A percentile compares a stretch with the other conserved stretches of the same genome.
Conservation (phyloP, 202 grass and related monocot species). For the Miscanthus sacchariflorus region DNA sequence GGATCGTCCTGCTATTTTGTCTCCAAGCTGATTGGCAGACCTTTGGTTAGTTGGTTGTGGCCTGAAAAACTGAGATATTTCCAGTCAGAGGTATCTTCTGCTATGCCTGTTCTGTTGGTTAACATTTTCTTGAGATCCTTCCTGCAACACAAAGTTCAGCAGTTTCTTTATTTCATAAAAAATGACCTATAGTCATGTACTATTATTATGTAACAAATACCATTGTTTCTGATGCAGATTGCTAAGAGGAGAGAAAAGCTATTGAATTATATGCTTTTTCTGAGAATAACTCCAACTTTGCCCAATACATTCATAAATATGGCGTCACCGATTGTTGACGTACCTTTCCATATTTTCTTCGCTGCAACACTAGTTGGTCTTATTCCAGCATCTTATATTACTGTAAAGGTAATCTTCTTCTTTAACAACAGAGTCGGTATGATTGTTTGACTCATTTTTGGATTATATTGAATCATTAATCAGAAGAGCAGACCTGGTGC, state of each 20-base stretch:
- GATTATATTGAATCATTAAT: conserved; percentile 10
- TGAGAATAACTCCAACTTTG: conserved; percentile 97
- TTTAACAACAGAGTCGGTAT: conserved; percentile 12
- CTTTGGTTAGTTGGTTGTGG: conserved; percentile 90
- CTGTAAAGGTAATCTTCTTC: conserved; percentile 76
- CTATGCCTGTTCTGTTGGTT: conserved; percentile 18
- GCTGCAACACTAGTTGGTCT: conserved; percentile 88
- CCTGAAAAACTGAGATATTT: conserved; percentile 94
- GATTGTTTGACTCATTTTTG: conserved; percentile 29
- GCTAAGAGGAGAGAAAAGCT: conserved; percentile 88
- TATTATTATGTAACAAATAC: conserved; percentile 15
- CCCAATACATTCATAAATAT: conserved; percentile 99
- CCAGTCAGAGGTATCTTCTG: conserved; percentile 85
- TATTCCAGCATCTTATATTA: conserved; percentile 96
- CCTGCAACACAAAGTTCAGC: background rate
- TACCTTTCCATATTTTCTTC: conserved; percentile 99
- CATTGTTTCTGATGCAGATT: conserved; percentile 68
- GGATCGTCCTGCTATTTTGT: conserved; percentile 96
- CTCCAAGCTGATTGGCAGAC: conserved; percentile 96
- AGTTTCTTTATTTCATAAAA: conserved; percentile 20
- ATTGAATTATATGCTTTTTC: conserved; percentile 98
- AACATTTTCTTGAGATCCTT: conserved; percentile 39
- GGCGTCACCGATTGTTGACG: conserved; percentile 97
- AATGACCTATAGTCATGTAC: background rate
- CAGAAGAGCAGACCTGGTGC: background rate